phyloP scores from a whole-genome alignment of 176 grass and related monocot genomes.

The Aegilops sharonensis region DNA sequence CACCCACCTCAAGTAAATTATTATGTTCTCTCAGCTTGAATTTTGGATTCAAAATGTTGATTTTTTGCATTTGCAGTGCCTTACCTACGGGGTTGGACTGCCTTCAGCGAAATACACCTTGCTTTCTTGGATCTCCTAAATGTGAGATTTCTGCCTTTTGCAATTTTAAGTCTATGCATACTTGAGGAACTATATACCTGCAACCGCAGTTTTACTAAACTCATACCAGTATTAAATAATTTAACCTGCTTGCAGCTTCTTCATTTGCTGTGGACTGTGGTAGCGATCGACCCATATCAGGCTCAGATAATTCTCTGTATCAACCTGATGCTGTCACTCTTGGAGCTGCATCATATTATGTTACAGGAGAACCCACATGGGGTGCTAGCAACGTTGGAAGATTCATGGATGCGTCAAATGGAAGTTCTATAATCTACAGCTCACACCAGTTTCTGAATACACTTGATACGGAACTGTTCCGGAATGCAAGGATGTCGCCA shows the following conservation, averaged over 20 bases:
- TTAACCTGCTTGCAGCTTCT: constrained; percentile 45
- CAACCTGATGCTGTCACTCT: constrained; percentile 44
- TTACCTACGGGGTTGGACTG: constrained; percentile 52
- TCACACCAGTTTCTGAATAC: constrained; percentile 57
- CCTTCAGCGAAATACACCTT: constrained; percentile 66
- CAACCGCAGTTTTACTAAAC: not conserved
- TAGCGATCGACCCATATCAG: constrained; percentile 33
- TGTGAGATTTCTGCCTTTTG: constrained; percentile 37
- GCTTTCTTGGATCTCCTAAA: constrained; percentile 56
- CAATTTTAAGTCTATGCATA: not conserved
- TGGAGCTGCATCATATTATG: constrained; percentile 52
- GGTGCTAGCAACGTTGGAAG: constrained; percentile 68
- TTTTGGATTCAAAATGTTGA: not conserved
- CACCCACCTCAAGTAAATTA: not conserved
- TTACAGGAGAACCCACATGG: constrained; percentile 53
- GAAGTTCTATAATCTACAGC: constrained; percentile 46
- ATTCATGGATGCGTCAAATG: constrained; percentile 35
- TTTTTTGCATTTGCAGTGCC: constrained; percentile 24
- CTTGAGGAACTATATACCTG: not conserved
- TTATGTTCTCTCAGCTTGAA: not conserved
- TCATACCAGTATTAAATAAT: not conserved
- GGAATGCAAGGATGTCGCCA: constrained; percentile 64
- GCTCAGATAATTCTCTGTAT: constrained; percentile 53
- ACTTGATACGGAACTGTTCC: constrained; percentile 63
- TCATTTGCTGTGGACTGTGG: constrained; percentile 71